phyloP scores from a whole-genome alignment of 495 filamentous ascomycete genomes.

The Niebla homalea region DNA sequence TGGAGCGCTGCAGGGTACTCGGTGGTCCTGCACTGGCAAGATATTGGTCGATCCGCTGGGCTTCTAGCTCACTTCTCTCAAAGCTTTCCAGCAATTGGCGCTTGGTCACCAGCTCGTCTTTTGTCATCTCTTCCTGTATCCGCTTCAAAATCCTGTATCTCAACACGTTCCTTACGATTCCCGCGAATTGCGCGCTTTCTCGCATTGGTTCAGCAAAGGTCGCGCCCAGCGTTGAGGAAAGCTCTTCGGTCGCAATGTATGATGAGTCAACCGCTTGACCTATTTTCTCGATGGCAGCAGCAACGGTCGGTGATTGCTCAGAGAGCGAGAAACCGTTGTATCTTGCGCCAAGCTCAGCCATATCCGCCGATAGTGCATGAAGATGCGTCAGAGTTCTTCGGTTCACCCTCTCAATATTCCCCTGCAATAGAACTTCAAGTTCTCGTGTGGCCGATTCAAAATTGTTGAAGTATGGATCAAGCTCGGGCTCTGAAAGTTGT shows the following conservation, averaged over 20 bases:
- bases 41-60: constrained; percentile 83
- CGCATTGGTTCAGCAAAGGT: constrained; percentile 95
- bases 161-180: constrained; percentile 77
- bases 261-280: constrained; percentile 93
- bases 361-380: constrained; percentile 66
- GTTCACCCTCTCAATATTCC: constrained; percentile 92
- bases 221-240: constrained; percentile 68
- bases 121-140: constrained; percentile 93
- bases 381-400: constrained; percentile 76
- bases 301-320: constrained; percentile 73
- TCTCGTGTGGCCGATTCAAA: constrained; percentile 83
- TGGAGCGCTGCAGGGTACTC: constrained; percentile 44
- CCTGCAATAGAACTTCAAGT: constrained; percentile 71
- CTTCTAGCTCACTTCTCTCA: constrained; percentile 81
- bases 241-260: constrained; percentile 87
- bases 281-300: constrained; percentile 85
- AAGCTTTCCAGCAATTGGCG: constrained; percentile 62
- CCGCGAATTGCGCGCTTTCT: constrained; percentile 92
- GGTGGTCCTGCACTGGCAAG: constrained; percentile 53
- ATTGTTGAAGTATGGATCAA: constrained; percentile 89
- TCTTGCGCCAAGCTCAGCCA: constrained; percentile 80
- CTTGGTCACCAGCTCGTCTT: constrained; percentile 79
- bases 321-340: constrained; percentile 97
- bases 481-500: constrained; percentile 68
- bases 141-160: constrained; percentile 83